A percentile compares a stretch with the other conserved stretches of the same genome.
These are phyloP conservation scores for Auriscalpium vulgare DNA, from an alignment of 768 basidiomycete species.

Conservation along the genomic window DNA sequence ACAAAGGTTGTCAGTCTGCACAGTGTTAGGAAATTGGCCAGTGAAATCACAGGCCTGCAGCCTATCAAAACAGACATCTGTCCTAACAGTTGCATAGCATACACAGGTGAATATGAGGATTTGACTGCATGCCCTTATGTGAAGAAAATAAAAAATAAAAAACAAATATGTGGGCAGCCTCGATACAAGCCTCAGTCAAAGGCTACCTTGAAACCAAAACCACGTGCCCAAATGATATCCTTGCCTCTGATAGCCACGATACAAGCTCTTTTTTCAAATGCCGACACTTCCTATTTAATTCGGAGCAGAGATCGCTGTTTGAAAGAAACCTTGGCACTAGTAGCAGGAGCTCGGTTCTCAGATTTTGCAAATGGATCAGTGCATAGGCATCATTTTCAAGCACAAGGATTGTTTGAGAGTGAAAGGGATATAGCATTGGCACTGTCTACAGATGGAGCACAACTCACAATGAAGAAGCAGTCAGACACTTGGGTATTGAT, in stretches of 20 bases:
- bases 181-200: not conserved
- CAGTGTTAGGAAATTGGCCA: not conserved
- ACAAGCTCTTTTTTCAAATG: not conserved
- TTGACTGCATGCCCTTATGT: not conserved
- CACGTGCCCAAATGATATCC: not conserved
- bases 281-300: not conserved
- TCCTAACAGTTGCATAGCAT: not conserved
- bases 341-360: not conserved
- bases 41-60: not conserved
- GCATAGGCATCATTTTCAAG: not conserved
- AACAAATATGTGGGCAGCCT: not conserved
- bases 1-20: not conserved
- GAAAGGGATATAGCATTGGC: constrained; percentile 18
- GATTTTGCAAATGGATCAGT: not conserved
- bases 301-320: not conserved
- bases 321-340: not conserved
- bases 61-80: not conserved
- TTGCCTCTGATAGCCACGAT: not conserved
- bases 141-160: too few species aligned
- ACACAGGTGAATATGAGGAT: not conserved
- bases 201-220: not conserved
- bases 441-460: constrained; percentile 23
- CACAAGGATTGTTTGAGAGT: not conserved
- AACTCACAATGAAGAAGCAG: constrained; percentile 27
- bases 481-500: constrained; percentile 22